A percentile compares a stretch with the other conserved stretches of the same genome.
These are phyloP conservation scores for Sphaerobolus stellatus DNA, from an alignment of 1,284 basidiomycete species.

Conservation along the genomic window DNA sequence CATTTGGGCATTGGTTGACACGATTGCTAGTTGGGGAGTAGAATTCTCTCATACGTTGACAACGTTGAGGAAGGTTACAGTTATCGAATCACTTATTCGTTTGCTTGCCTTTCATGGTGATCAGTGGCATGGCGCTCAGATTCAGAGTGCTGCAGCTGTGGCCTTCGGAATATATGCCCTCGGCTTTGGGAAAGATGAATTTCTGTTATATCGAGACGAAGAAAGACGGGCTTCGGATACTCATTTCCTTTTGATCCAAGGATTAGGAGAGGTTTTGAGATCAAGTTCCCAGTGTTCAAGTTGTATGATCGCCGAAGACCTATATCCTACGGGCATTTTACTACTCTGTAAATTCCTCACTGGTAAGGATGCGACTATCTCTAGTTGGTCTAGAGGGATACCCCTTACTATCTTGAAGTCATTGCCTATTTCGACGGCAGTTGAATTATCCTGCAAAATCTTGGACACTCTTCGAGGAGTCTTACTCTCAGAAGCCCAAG, in stretches of 20 bases:
- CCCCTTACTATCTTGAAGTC: too few species aligned
- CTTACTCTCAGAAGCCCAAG: too few species aligned
- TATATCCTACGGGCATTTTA: too few species aligned
- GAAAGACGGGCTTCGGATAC: slow-evolving; percentile 2
- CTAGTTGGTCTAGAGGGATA: too few species aligned
- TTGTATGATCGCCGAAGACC: too few species aligned
- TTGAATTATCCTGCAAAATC: too few species aligned
- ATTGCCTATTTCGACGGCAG: too few species aligned
- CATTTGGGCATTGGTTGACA: slow-evolving; percentile 11
- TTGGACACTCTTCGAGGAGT: too few species aligned
- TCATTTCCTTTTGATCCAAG: neutral
- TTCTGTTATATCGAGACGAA: slow-evolving; percentile 4
- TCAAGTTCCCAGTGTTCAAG: too few species aligned
- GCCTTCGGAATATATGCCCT: slow-evolving; percentile 6
- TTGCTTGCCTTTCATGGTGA: neutral
- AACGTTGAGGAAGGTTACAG: neutral
- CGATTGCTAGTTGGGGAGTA: slow-evolving; percentile 6
- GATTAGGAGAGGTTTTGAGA: slow-evolving; percentile 2
- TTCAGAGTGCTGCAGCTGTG: slow-evolving; percentile 2
- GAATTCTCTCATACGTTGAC: slow-evolving; percentile 5
- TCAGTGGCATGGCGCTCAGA: neutral
- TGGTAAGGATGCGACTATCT: too few species aligned
- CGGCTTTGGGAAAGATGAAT: neutral
- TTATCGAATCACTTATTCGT: slow-evolving; percentile 2
- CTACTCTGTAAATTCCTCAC: too few species aligned